phyloP scores from a whole-genome alignment of 805 yeast species.

The Cyberlindnera saturnus region DNA sequence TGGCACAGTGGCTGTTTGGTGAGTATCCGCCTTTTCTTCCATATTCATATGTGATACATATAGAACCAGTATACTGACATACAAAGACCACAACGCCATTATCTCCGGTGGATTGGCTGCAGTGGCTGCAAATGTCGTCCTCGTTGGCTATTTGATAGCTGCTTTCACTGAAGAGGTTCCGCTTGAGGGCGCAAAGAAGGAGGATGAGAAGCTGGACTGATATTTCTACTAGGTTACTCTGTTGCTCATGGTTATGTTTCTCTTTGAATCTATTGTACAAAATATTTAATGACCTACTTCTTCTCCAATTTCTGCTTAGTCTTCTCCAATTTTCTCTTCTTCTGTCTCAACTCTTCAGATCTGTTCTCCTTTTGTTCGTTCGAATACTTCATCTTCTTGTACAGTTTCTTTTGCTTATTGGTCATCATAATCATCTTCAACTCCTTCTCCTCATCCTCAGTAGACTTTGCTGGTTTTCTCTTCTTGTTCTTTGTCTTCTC shows the following conservation, averaged over 20 bases:
- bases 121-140: conserved; percentile 63
- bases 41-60: conserved; percentile 2
- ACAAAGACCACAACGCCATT: conserved; percentile 38
- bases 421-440: conserved; percentile 96
- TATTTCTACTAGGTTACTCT: neutral
- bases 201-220: conserved; percentile 29
- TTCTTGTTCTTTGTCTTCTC: conserved; percentile 26
- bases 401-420: conserved; percentile 88
- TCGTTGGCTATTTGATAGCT: conserved; percentile 64
- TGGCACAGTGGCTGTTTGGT: conserved; percentile 34
- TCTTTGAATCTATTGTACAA: neutral
- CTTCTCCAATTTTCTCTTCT: conserved; percentile 66
- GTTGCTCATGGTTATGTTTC: neutral
- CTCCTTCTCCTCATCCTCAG: conserved; percentile 74
- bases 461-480: conserved; percentile 33
- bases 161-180: conserved; percentile 64
- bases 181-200: conserved; percentile 29
- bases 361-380: conserved; percentile 76
- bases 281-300: no score
- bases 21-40: neutral
- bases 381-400: conserved; percentile 93
- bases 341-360: conserved; percentile 59
- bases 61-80: conserved; percentile 12
- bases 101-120: conserved; percentile 81
- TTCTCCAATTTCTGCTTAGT: conserved; percentile 15